Evolutionary conservation across 2,329 filamentous ascomycete species (phyloP), one percentile per base, ranked within the genome.

Genomic region (Exophiala alcalophila): DNA sequence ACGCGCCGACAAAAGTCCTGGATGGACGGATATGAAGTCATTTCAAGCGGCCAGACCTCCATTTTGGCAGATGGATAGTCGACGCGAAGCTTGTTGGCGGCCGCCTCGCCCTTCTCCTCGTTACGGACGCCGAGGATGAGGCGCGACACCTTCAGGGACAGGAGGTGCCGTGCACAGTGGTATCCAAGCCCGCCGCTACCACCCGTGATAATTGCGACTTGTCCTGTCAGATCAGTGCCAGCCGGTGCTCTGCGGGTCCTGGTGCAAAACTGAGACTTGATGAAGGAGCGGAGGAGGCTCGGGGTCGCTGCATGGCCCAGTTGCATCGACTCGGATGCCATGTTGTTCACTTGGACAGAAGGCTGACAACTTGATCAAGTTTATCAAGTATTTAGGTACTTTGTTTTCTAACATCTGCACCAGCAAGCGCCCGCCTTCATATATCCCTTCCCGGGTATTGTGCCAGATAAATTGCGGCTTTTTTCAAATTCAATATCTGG

Each of bases 21-120:
- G 1, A 77, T 57, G 1, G 70, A 74, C 2, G 62, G 56, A 36
- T 75, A 73, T 0, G 62, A 67, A 4, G 45, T 40, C 65, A 76
- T 68, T 28, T 78, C 72, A 8, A 78, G 53, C 2, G 55, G 8
- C 72, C 70, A 77, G 8, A 77, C 71, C 8, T 74, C 62, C 9
- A 77, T 63, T 0, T 34, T 59, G 2, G 67, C 66, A 0, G 48
- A 45, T 1, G 62, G 62, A 12, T 69, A 65, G 9, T 63, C 58
- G 2, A 47, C 44, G 3, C 57, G 59, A 4, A 72, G 57, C 8
- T 52, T 45, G 2, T 50, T 37, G 2, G 63, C 66, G 2, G 70
- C 72, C 0, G 49, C 57, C 24, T 73, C 61, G 9, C 74, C 74
- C 30, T 66, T 71, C 5, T 57, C 45, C 0, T 47, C 21, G 2